Conservation (phyloP, 1,139 yeast species). For the Saccharomycopsis crataegensis region DNA sequence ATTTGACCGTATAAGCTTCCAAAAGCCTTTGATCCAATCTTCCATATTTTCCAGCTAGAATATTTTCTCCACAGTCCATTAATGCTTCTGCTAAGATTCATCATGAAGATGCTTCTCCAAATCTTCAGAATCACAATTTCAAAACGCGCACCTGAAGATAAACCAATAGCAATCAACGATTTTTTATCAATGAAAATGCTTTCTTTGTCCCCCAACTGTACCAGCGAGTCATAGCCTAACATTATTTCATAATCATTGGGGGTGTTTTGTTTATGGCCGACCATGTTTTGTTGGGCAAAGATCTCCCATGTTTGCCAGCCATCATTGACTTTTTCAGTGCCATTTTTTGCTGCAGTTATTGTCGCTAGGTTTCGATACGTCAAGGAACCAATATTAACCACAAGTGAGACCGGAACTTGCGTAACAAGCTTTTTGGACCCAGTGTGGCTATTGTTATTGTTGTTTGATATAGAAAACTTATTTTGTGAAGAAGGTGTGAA, state of each 20-base stretch:
- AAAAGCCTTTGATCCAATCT: too few relatives aligned
- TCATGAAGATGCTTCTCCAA: background rate
- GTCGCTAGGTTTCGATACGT: too few relatives aligned
- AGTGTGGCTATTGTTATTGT: background rate
- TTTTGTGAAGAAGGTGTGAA: too few relatives aligned
- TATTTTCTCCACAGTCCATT: too few relatives aligned
- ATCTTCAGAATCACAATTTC: background rate
- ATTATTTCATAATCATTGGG: background rate
- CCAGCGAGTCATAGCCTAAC: slow-evolving; percentile 1
- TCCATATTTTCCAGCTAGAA: too few relatives aligned
- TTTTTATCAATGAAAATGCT: slow-evolving; percentile 4
- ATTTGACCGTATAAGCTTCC: background rate
- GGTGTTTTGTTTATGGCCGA: background rate
- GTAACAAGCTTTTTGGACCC: background rate
- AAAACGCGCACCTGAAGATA: background rate
- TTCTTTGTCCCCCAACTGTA: slow-evolving; percentile 1
- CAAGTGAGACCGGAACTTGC: background rate
- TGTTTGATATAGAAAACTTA: background rate
- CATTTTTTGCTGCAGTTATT: too few relatives aligned
- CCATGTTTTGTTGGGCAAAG: background rate
- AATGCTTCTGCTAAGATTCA: background rate
- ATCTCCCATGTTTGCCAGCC: too few relatives aligned
- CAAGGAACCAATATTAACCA: background rate
- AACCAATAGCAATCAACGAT: slow-evolving; percentile 6
- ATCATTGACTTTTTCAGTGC: too few relatives aligned